Evolutionary conservation across 768 basidiomycete genomes (phyloP).

Genomic region (Serendipita vermifera): DNA sequence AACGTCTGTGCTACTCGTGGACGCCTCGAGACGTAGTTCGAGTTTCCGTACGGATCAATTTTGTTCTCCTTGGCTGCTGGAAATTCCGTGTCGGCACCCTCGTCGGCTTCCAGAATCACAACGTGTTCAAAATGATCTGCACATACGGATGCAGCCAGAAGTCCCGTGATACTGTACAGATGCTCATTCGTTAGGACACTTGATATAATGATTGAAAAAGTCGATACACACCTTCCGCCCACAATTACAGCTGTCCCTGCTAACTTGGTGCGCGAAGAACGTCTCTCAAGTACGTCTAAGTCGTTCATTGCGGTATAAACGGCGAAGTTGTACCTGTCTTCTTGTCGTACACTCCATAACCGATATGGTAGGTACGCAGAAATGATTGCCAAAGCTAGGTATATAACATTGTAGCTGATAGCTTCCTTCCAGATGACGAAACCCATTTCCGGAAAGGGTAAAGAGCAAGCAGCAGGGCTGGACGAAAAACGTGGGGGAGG

Average conservation of each 20-base stretch:
- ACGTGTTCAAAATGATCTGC: constrained; percentile 25
- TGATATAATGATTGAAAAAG: background rate
- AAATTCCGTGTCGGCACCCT: constrained; percentile 13
- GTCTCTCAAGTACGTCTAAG: background rate
- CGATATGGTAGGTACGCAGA: too few relatives aligned
- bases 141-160: constrained; percentile 24
- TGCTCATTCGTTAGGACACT: too few relatives aligned
- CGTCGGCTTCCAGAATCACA: constrained; percentile 25
- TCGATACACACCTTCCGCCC: constrained; percentile 18
- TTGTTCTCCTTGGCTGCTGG: background rate
- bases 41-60: background rate
- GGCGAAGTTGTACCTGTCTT: background rate
- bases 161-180: constrained; percentile 26
- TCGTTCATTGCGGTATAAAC: background rate
- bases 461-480: too few relatives aligned
- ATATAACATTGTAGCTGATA: too few relatives aligned
- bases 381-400: too few relatives aligned
- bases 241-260: constrained; percentile 20
- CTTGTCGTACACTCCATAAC: too few relatives aligned
- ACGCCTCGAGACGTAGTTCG: background rate
- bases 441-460: too few relatives aligned
- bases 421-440: too few relatives aligned
- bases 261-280: constrained; percentile 9
- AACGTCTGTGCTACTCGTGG: background rate
- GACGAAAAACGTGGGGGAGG: too few relatives aligned